These are phyloP conservation scores for Mortierella claussenii DNA, from an alignment of 192 early-diverging fungal genomes.

Conservation along the genomic window DNA sequence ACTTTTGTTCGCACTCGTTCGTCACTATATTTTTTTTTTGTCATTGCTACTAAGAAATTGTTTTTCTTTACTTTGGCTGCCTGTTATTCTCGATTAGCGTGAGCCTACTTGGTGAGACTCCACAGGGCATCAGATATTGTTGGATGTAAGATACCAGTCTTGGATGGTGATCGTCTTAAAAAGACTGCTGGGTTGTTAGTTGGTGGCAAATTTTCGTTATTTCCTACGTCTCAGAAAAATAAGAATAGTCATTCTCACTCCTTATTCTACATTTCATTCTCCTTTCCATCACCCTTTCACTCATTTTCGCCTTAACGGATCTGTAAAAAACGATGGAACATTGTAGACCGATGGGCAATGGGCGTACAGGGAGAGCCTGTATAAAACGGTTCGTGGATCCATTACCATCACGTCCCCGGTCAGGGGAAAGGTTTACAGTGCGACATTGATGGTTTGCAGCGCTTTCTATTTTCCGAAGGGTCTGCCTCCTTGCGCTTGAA, in stretches of 20 bases:
- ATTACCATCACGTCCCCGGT: slow-evolving; percentile 9
- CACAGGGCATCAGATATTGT: too few species aligned
- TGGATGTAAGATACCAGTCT: too few species aligned
- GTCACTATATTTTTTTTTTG: too few species aligned
- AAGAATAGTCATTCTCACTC: too few species aligned
- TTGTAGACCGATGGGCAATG: slow-evolving; percentile 17
- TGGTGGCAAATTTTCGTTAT: not conserved
- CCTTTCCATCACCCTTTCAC: not conserved
- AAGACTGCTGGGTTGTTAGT: too few species aligned
- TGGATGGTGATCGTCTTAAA: too few species aligned
- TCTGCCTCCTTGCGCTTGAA: slow-evolving; percentile 29
- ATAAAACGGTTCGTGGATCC: slow-evolving; percentile 35
- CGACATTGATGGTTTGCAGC: slow-evolving; percentile 35
- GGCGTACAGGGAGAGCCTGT: slow-evolving; percentile 31
- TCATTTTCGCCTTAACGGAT: not conserved
- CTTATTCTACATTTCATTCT: not conserved
- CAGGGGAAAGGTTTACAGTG: slow-evolving; percentile 13
- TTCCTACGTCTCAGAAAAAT: not conserved
- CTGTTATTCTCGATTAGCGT: too few species aligned
- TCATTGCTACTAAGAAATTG: too few species aligned
- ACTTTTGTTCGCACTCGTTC: too few species aligned
- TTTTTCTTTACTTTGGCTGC: too few species aligned
- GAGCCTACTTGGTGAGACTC: too few species aligned
- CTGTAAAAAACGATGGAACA: slow-evolving; percentile 19
- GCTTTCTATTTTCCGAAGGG: slow-evolving; percentile 11